phyloP scores from a whole-genome alignment of 345 rosid species.

The Durio zibethinus region DNA sequence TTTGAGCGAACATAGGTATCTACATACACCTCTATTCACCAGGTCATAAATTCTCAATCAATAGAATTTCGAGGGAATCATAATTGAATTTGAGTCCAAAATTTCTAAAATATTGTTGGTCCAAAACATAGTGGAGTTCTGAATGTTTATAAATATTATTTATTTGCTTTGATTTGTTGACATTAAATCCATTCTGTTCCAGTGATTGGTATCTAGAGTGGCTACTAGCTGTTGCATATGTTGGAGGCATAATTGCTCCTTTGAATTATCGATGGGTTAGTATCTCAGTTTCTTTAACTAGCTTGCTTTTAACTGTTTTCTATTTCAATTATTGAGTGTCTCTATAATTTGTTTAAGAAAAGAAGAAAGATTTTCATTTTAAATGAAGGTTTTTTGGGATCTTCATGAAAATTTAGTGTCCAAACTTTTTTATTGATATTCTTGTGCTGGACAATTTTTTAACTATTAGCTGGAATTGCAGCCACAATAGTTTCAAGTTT shows the following conservation, averaged over 20 bases:
- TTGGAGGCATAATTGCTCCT: slow-evolving; percentile 77
- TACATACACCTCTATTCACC: too few species aligned
- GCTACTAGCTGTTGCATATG: slow-evolving; percentile 71
- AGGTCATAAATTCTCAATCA: neutral
- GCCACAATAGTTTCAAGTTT: neutral
- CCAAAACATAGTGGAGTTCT: neutral
- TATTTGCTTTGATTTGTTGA: neutral
- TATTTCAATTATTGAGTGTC: neutral
- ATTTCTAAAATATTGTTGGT: neutral
- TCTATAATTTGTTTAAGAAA: neutral
- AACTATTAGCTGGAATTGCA: neutral
- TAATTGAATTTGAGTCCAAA: neutral
- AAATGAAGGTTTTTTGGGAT: neutral
- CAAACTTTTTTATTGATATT: neutral
- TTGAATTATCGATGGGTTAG: slow-evolving; percentile 91
- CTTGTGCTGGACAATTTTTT: neutral
- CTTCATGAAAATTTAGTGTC: neutral
- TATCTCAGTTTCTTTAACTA: slow-evolving; percentile 3
- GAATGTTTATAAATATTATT: neutral
- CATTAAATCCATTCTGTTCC: slow-evolving; percentile 6
- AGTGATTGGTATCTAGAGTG: slow-evolving; percentile 79
- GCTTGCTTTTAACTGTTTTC: neutral
- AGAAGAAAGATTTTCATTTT: neutral
- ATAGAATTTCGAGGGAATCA: neutral
- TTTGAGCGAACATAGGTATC: too few species aligned